Evolutionary conservation across 176 grass and related monocot genomes (phyloP).

Genomic region (Carex littledalei): DNA sequence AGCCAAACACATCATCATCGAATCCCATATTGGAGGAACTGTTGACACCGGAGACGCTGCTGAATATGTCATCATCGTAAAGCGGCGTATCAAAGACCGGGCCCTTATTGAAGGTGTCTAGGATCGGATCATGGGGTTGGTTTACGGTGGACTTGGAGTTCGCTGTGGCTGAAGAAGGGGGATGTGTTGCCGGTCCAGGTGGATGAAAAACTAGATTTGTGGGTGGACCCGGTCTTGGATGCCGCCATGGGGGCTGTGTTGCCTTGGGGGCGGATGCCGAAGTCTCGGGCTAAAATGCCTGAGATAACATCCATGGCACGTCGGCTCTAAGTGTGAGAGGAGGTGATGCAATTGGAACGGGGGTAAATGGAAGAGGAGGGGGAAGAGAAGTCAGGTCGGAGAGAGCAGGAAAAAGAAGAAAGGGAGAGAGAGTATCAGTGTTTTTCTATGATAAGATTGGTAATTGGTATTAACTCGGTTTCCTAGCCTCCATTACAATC

Average conservation of each 20-base stretch:
- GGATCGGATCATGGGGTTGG: too few relatives aligned
- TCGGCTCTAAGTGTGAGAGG: neutral
- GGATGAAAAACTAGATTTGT: constrained; percentile 38
- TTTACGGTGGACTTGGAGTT: neutral
- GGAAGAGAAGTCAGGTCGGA: neutral
- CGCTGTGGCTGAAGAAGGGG: constrained; percentile 30
- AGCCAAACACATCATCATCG: too few relatives aligned
- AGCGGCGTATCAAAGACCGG: too few relatives aligned
- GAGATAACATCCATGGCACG: constrained; percentile 67
- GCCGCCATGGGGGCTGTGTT: constrained; percentile 59
- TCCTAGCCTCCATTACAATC: neutral
- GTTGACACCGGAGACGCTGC: too few relatives aligned
- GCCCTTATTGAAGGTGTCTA: too few relatives aligned
- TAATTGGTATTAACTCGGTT: neutral
- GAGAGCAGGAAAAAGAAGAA: constrained; percentile 11
- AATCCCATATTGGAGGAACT: too few relatives aligned
- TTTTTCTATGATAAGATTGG: constrained; percentile 23
- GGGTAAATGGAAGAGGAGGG: neutral
- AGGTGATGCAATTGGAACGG: neutral
- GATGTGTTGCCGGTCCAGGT: constrained; percentile 5
- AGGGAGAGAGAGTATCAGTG: constrained; percentile 21
- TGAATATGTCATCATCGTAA: too few relatives aligned
- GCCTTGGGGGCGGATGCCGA: constrained; percentile 65
- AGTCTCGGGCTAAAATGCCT: constrained; percentile 67
- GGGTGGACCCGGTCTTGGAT: constrained; percentile 29